Conservation (phyloP, 23 red algal genomes). For the Gracilaria gracilis region DNA sequence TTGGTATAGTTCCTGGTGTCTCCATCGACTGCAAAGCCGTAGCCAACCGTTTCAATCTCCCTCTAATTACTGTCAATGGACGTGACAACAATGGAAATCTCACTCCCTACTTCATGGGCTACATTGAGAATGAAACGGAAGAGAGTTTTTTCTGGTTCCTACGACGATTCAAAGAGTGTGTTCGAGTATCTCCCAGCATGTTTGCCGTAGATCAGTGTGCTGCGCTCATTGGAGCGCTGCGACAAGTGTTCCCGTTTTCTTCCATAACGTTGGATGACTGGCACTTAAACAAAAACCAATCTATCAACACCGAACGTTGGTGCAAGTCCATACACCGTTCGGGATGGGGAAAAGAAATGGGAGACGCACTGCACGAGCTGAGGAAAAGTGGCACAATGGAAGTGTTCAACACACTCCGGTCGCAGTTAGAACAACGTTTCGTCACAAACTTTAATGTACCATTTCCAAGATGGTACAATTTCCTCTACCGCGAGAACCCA, state of each 20-base stretch:
- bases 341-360: not conserved
- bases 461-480: slow-evolving; percentile 22
- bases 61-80: not conserved
- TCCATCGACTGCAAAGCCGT: not conserved
- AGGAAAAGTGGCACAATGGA: not conserved
- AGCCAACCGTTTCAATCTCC: slow-evolving; percentile 1
- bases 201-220: not conserved
- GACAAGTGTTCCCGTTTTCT: not conserved
- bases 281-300: not conserved
- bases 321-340: not conserved
- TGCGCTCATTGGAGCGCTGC: not conserved
- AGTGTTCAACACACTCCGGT: not conserved
- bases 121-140: not conserved
- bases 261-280: not conserved
- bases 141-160: not conserved
- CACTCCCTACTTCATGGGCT: no score
- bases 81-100: not conserved
- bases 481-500: not conserved
- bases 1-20: not conserved
- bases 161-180: not conserved
- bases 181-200: not conserved
- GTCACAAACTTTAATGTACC: not conserved
- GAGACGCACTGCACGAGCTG: not conserved
- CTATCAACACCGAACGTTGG: not conserved
- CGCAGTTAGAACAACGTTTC: not conserved